Evolutionary conservation across 768 basidiomycete genomes (phyloP).

Genomic region (Xerocomellus chrysenteron): DNA sequence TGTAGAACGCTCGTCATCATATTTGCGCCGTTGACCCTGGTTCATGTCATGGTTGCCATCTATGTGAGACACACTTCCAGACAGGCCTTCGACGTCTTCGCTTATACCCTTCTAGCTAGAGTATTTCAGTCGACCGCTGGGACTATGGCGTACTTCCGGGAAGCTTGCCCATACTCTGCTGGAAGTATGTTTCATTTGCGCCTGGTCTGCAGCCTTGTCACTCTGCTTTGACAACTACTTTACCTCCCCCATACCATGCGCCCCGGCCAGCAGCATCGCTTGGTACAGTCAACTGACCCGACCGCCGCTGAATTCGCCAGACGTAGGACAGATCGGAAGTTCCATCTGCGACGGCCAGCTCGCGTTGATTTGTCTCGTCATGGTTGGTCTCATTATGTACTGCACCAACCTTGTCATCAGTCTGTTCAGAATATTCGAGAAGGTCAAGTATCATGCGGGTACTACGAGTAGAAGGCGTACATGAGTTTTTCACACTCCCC

Average conservation of each 20-base stretch:
- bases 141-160: constrained; percentile 86
- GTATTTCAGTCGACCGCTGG: constrained; percentile 89
- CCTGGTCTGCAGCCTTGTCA: constrained; percentile 89
- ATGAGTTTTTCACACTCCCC: not conserved
- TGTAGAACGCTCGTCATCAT: constrained; percentile 77
- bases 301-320: constrained; percentile 20
- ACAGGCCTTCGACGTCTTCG: constrained; percentile 8
- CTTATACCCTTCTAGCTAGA: constrained; percentile 58
- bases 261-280: constrained; percentile 51
- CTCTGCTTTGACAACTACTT: constrained; percentile 92
- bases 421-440: constrained; percentile 84
- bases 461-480: constrained; percentile 19
- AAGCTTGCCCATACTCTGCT: constrained; percentile 85
- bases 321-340: constrained; percentile 50
- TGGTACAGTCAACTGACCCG: constrained; percentile 78
- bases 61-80: constrained; percentile 54
- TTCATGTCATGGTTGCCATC: constrained; percentile 83
- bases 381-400: constrained; percentile 75
- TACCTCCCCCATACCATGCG: constrained; percentile 80
- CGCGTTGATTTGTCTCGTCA: constrained; percentile 74
- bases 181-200: constrained; percentile 88
- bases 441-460: constrained; percentile 72
- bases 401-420: constrained; percentile 84
- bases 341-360: constrained; percentile 73
- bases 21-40: constrained; percentile 77